Base-by-base conservation (phyloP, 768 basidiomycete genomes). In the Lentinula guzmanii region DNA sequence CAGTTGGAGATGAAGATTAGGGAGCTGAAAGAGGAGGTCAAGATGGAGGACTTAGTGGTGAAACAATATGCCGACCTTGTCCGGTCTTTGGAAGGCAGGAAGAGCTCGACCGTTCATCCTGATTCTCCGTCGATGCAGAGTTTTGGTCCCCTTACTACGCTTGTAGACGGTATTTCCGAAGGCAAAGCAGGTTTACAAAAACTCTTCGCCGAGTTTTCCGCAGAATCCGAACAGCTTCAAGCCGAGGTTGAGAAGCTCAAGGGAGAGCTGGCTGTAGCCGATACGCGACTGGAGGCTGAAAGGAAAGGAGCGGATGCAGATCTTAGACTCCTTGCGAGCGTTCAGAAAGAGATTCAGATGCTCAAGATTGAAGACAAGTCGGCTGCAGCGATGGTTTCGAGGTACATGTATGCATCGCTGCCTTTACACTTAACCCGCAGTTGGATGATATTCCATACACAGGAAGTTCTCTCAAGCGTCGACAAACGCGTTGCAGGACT, bases 381-480 rank as follows among this genome's bases (percentile, higher is more conserved):
- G 0, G 91, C 91, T 2, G 86, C 87, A 11, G 89, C 86, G 67
- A 89, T 93, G 83, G 91, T 94, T 33, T 84, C 90, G 31, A 83
- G 89, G 41, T 93, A 93, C 70, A 93, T 93, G 91, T 91, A 65
- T 60, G 86, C 76, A 15, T 15, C 41, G 39, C 28, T 7, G 21
- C 50, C 59, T 39, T 24, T 61, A 52, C 15, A 50, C 21, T 55
- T 33, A 60, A 13, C 54, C 39, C 33, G 53, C 48, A 55, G 43
- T 39, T 52, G 9, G 15, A 21, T 55, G 55, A 37, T 37, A 45
- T 50, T 28, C 16, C 10, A 7, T 34, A 11, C 2, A 28, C 63
- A 92, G 91, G 91, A 89, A 86, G 71, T 94, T 93, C 72, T 91
- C 91, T 2, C 91, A 94, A 68, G 76, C 82, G 1, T 84, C 89